Conservation (phyloP, 192 early-diverging fungal species). For the Entophlyctis luteolus region DNA sequence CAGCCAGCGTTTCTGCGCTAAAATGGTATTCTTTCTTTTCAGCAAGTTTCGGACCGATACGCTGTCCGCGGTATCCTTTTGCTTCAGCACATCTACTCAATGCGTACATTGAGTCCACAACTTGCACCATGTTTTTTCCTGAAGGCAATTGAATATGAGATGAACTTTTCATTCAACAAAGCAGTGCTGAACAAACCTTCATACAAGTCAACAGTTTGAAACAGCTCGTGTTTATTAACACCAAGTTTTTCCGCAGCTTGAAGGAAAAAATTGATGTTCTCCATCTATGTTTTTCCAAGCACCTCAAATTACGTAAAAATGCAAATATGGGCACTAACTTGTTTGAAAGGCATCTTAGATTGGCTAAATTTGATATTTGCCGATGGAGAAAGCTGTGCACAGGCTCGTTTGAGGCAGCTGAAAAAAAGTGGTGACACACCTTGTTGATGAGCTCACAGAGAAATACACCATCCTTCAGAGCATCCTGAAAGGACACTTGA, state of each 20-base stretch:
- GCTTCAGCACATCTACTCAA: conserved; percentile 66
- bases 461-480: conserved; percentile 70
- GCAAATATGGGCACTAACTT: conserved; percentile 32
- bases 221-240: conserved; percentile 66
- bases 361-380: conserved; percentile 52
- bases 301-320: neutral
- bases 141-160: neutral
- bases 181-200: conserved; percentile 36
- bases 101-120: conserved; percentile 71
- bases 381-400: conserved; percentile 56
- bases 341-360: conserved; percentile 72
- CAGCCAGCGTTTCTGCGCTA: conserved; percentile 55
- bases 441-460: conserved; percentile 51
- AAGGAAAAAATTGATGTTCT: conserved; percentile 76
- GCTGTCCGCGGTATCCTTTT: conserved; percentile 42
- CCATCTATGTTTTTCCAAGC: conserved; percentile 53
- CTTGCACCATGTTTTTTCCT: conserved; percentile 48
- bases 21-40: conserved; percentile 62
- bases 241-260: conserved; percentile 58
- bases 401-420: no score
- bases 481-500: conserved; percentile 55
- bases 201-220: conserved; percentile 80
- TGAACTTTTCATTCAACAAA: conserved; percentile 26
- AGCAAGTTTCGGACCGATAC: conserved; percentile 70
- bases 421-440: conserved; percentile 45